Evolutionary conservation across 768 basidiomycete species (phyloP).

Genomic region (Mycena vulgaris): DNA sequence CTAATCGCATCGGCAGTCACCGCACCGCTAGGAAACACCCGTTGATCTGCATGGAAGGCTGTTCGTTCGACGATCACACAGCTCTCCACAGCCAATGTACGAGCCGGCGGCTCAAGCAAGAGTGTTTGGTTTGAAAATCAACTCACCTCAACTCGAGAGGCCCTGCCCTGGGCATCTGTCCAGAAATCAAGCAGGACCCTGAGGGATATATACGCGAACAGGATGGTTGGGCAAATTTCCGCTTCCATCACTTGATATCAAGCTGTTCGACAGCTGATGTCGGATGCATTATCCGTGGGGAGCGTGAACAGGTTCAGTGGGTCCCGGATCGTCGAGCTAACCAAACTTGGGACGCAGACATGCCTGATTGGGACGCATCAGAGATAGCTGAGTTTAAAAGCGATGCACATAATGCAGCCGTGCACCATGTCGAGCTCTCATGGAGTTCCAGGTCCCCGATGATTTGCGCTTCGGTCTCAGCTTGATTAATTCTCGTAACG

Average conservation of each 20-base stretch:
- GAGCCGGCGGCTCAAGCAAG: too few species aligned
- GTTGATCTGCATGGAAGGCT: not conserved
- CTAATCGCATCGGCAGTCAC: too few species aligned
- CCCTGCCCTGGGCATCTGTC: not conserved
- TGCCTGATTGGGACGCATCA: constrained; percentile 4
- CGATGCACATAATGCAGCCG: not conserved
- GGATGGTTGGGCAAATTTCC: not conserved
- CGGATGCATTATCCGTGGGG: not conserved
- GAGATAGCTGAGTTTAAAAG: constrained; percentile 9
- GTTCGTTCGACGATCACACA: not conserved
- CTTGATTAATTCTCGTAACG: not conserved
- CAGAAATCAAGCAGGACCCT: not conserved
- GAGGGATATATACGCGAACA: constrained; percentile 2
- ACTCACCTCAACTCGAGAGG: too few species aligned
- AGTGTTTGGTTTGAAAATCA: not conserved
- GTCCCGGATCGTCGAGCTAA: constrained; percentile 10
- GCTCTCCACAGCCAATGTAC: too few species aligned
- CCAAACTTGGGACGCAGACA: not conserved
- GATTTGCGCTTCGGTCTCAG: constrained; percentile 16
- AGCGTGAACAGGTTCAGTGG: not conserved
- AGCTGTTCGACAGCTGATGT: not conserved
- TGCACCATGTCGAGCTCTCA: not conserved
- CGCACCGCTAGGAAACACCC: not conserved
- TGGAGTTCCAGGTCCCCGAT: constrained; percentile 3
- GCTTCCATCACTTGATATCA: not conserved